Evolutionary conservation across 129 eudicot species (phyloP).

Genomic region (Flaveria linearis): DNA sequence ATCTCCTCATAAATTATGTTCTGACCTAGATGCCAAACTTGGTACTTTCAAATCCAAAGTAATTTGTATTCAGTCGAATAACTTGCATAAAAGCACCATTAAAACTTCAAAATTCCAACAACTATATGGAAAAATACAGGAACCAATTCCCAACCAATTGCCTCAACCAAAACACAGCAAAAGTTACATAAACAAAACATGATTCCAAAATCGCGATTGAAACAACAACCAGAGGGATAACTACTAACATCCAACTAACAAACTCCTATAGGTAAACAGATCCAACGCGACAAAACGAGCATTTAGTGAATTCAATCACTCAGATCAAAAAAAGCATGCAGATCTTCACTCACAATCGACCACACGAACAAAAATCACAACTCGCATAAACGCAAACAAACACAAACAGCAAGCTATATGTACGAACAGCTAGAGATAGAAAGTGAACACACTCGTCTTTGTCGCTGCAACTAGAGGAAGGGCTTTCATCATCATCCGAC

Average conservation of each 20-base stretch:
- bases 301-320: conserved; percentile 8
- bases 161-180: neutral
- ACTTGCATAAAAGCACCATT: neutral
- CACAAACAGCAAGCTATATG: conserved; percentile 19
- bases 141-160: conserved; percentile 5
- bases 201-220: conserved; percentile 2
- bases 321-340: conserved; percentile 39
- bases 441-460: conserved; percentile 56
- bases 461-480: conserved; percentile 49
- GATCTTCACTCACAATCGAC: conserved; percentile 34
- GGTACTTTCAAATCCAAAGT: conserved; percentile 12
- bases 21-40: conserved; percentile 8
- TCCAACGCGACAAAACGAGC: neutral
- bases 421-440: conserved; percentile 17
- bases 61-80: neutral
- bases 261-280: neutral
- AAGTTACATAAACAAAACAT: neutral
- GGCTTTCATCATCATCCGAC: conserved; percentile 53
- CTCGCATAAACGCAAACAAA: conserved; percentile 1
- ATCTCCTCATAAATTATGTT: conserved; percentile 18
- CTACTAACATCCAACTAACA: conserved; percentile 12
- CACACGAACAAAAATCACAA: conserved; percentile 20
- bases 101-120: conserved; percentile 2
- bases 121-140: neutral
- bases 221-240: conserved; percentile 17